Percentiles rank a stretch among this genome's conserved stretches.
phyloP scores from a whole-genome alignment of 73 alveolate species.

The Blepharisma japonicum region DNA sequence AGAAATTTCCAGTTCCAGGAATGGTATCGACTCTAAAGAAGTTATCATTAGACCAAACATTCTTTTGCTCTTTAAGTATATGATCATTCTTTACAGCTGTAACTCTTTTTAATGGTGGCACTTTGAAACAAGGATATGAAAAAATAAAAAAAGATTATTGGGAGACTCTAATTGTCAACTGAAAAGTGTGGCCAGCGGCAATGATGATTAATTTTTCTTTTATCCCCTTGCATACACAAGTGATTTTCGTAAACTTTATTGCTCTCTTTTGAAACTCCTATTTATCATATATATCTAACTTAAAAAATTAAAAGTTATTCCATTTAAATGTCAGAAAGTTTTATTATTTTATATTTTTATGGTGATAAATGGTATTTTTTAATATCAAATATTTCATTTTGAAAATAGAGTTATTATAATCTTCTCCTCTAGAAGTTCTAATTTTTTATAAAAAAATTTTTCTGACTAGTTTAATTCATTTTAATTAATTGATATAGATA shows the following conservation, averaged over 20 bases:
- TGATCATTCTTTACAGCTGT: background rate
- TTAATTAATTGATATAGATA: no score
- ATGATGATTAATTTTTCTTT: background rate
- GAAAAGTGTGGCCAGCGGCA: constrained; percentile 24
- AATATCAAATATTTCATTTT: no score
- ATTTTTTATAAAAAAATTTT: no score
- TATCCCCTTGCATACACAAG: constrained; percentile 4
- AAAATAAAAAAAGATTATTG: background rate
- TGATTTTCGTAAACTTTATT: background rate
- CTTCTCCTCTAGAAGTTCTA: no score
- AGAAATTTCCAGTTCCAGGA: background rate
- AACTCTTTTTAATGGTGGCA: constrained; percentile 18
- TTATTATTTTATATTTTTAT: no score
- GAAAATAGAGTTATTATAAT: no score
- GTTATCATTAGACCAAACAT: background rate
- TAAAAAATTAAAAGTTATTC: no score
- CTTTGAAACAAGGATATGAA: background rate
- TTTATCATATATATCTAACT: background rate
- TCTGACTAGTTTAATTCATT: no score
- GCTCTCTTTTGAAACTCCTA: background rate
- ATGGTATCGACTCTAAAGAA: background rate
- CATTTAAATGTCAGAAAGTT: no score
- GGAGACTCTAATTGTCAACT: background rate
- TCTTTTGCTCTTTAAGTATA: background rate
- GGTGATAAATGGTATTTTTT: no score